phyloP scores from a whole-genome alignment of 305 asterid species.

The Ajuga reptans region DNA sequence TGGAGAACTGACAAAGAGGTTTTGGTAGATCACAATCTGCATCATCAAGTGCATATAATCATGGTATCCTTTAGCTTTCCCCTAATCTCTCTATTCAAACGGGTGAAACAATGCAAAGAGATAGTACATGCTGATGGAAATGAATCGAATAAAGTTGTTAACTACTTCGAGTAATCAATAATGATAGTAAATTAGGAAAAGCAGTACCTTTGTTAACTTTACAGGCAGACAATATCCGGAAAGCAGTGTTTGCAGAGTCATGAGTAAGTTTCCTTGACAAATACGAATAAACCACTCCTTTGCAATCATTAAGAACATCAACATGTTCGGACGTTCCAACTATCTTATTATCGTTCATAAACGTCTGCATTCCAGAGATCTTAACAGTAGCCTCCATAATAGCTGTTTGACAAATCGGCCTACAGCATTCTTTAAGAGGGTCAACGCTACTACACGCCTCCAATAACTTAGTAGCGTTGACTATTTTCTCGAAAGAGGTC shows the following conservation, averaged over 20 bases:
- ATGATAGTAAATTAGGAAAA: no score
- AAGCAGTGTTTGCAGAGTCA: constrained; percentile 68
- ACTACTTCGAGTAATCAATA: neutral
- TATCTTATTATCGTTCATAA: constrained; percentile 42
- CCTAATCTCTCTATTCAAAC: no score
- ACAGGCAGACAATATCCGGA: constrained; percentile 85
- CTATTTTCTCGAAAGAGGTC: constrained; percentile 58
- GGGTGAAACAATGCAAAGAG: no score
- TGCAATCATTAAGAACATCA: constrained; percentile 71
- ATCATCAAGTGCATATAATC: no score
- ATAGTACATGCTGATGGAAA: no score
- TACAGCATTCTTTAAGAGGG: constrained; percentile 90
- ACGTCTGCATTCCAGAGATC: constrained; percentile 52
- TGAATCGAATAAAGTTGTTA: no score
- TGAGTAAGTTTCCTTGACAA: constrained; percentile 66
- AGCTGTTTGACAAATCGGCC: constrained; percentile 79
- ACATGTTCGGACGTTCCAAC: constrained; percentile 45
- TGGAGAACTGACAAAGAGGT: no score
- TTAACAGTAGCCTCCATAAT: constrained; percentile 83
- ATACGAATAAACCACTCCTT: constrained; percentile 85
- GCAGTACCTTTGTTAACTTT: constrained; percentile 91
- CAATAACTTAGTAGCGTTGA: constrained; percentile 78
- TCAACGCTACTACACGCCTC: constrained; percentile 81
- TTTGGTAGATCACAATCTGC: no score
- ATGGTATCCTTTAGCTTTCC: no score